A percentile compares a stretch with the other conserved stretches of the same genome.
phyloP scores from a whole-genome alignment of 1,284 basidiomycete species.

The Cryptococcus sp. region DNA sequence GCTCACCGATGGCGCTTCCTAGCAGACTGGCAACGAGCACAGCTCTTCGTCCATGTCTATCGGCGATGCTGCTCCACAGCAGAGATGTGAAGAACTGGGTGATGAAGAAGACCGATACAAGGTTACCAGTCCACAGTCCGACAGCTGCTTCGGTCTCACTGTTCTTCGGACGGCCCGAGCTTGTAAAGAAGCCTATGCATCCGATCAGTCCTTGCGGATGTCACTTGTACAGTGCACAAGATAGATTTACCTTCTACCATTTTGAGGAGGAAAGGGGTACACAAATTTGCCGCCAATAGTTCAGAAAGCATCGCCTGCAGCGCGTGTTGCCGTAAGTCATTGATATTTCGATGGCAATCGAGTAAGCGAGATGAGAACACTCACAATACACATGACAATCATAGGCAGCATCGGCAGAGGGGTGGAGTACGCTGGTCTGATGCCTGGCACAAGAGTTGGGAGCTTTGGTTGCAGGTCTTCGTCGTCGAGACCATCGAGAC shows the following conservation, averaged over 20 bases:
- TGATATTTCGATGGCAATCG: constrained; percentile 2
- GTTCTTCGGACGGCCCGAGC: constrained; percentile 32
- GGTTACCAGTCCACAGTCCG: constrained; percentile 54
- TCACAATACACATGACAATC: constrained; percentile 84
- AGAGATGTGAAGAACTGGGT: constrained; percentile 83
- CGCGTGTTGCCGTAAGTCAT: constrained; percentile 9
- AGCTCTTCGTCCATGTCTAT: constrained; percentile 80
- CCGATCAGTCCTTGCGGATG: not conserved
- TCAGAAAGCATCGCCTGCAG: constrained; percentile 84
- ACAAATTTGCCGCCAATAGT: constrained; percentile 86
- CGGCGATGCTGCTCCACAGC: constrained; percentile 88
- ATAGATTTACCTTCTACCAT: constrained; percentile 79
- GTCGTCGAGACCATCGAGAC: constrained; percentile 24
- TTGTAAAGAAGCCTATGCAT: constrained; percentile 39
- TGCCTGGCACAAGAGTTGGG: constrained; percentile 50
- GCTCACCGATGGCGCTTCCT: constrained; percentile 54
- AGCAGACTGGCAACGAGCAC: constrained; percentile 83
- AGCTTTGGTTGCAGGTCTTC: constrained; percentile 38
- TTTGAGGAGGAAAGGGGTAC: constrained; percentile 82
- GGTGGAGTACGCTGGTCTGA: constrained; percentile 58
- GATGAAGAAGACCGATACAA: constrained; percentile 57
- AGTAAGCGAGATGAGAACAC: constrained; percentile 33
- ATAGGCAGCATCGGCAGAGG: constrained; percentile 85
- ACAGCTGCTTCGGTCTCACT: constrained; percentile 50
- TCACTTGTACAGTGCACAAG: not conserved